Evolutionary conservation across 257 asterid genomes (phyloP).

Genomic region (Ocimum tenuiflorum): DNA sequence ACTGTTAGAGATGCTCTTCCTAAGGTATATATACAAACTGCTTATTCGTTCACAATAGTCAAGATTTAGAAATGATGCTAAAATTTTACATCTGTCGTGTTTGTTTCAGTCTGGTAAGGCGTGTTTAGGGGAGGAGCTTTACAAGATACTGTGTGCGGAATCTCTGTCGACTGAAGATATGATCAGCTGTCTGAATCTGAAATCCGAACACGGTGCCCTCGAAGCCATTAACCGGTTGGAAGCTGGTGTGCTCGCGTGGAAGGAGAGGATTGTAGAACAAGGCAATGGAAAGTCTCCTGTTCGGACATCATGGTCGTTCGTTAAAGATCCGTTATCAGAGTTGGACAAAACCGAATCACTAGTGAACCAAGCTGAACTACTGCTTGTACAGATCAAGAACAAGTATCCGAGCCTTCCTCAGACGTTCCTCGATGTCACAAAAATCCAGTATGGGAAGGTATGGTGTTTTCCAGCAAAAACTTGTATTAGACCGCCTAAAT

Average conservation of each 20-base stretch:
- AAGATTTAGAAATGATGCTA: neutral
- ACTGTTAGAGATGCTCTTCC: conserved; percentile 70
- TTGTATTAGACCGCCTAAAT: too few species aligned
- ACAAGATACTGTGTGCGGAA: conserved; percentile 50
- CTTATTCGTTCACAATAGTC: neutral
- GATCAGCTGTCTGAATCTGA: conserved; percentile 44
- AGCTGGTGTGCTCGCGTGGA: conserved; percentile 74
- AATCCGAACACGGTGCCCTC: conserved; percentile 69
- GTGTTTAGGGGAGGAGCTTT: conserved; percentile 67
- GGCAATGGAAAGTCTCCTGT: conserved; percentile 49
- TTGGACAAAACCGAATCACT: conserved; percentile 44
- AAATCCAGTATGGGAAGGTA: conserved; percentile 81
- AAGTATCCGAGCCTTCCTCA: conserved; percentile 78
- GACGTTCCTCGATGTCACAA: conserved; percentile 67
- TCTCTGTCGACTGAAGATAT: conserved; percentile 42
- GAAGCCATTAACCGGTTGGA: conserved; percentile 69
- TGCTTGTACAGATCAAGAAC: conserved; percentile 51
- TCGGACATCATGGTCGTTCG: conserved; percentile 81
- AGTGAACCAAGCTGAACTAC: conserved; percentile 46
- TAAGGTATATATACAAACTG: conserved; percentile 36
- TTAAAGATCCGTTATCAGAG: conserved; percentile 58
- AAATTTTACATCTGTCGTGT: neutral
- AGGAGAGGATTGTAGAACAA: conserved; percentile 48
- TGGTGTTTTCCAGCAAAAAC: too few species aligned
- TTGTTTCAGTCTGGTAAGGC: conserved; percentile 65